phyloP scores from a whole-genome alignment of 2,329 filamentous ascomycete species.

The Hymenoscyphus albidus region DNA sequence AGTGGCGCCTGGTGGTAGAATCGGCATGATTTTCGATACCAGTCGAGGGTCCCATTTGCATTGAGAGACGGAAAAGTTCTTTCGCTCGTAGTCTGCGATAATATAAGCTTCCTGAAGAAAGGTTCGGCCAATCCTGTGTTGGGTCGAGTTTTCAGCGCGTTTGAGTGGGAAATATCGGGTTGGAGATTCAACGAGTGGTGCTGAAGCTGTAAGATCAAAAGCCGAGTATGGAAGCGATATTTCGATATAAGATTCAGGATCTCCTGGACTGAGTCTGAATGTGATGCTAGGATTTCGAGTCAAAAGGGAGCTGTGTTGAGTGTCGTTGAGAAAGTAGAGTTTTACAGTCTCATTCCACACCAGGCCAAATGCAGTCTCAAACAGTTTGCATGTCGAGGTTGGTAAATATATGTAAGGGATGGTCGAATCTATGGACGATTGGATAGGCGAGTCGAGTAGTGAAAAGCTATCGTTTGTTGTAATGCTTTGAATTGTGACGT shows the following conservation, averaged over 20 bases:
- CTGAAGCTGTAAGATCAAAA: constrained; percentile 33
- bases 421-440: constrained; percentile 36
- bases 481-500: constrained; percentile 36
- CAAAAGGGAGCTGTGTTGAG: constrained; percentile 26
- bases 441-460: constrained; percentile 29
- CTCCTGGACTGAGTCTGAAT: constrained; percentile 26
- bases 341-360: constrained; percentile 33
- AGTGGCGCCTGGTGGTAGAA: constrained; percentile 26
- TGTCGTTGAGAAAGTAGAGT: constrained; percentile 34
- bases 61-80: constrained; percentile 31
- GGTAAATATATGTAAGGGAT: constrained; percentile 40
- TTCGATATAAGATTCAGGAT: constrained; percentile 14
- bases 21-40: constrained; percentile 19
- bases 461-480: constrained; percentile 27
- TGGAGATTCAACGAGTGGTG: constrained; percentile 14
- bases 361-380: constrained; percentile 37
- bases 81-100: constrained; percentile 38
- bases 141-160: constrained; percentile 21
- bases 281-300: constrained; percentile 29
- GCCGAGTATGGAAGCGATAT: constrained; percentile 30
- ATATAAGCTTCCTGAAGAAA: constrained; percentile 36
- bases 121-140: constrained; percentile 28
- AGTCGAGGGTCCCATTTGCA: constrained; percentile 37
- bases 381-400: constrained; percentile 33
- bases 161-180: constrained; percentile 29